Evolutionary conservation across 2,329 filamentous ascomycete species (phyloP).

Genomic region (Venturiaceae sp.): DNA sequence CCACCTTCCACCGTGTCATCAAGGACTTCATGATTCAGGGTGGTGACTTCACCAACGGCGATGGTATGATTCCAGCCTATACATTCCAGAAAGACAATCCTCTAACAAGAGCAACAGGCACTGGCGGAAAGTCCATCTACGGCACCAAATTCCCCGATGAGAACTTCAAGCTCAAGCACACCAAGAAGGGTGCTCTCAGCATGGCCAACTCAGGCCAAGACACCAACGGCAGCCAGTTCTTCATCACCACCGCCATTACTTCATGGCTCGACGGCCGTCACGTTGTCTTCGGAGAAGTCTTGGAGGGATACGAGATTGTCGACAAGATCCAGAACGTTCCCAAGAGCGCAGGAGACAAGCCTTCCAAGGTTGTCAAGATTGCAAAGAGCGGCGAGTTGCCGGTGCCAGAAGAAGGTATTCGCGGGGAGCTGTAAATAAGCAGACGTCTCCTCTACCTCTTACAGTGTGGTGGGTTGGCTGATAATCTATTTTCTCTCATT

Average conservation of each 20-base stretch:
- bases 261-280: constrained; percentile 75
- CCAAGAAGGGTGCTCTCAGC: constrained; percentile 70
- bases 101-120: constrained; percentile 36
- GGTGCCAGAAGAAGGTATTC: constrained; percentile 83
- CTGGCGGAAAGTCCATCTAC: constrained; percentile 83
- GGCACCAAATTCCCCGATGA: constrained; percentile 76
- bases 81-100: constrained; percentile 10
- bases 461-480: constrained; percentile 3
- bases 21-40: constrained; percentile 89
- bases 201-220: constrained; percentile 72
- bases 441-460: constrained; percentile 15
- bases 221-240: constrained; percentile 85
- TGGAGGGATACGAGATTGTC: constrained; percentile 76
- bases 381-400: constrained; percentile 74
- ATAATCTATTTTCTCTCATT: constrained; percentile 2
- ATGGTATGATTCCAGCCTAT: constrained; percentile 31
- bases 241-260: constrained; percentile 78
- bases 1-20: constrained; percentile 83
- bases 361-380: constrained; percentile 61
- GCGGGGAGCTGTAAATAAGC: constrained; percentile 67
- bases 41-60: constrained; percentile 75
- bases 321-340: constrained; percentile 66
- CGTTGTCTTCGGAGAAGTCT: constrained; percentile 81
- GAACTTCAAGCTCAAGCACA: constrained; percentile 93
- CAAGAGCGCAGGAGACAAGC: constrained; percentile 60